Evolutionary conservation across 2,329 filamentous ascomycete genomes (phyloP), one percentile per base, ranked within the genome.

Genomic region (Lachnellula cervina): DNA sequence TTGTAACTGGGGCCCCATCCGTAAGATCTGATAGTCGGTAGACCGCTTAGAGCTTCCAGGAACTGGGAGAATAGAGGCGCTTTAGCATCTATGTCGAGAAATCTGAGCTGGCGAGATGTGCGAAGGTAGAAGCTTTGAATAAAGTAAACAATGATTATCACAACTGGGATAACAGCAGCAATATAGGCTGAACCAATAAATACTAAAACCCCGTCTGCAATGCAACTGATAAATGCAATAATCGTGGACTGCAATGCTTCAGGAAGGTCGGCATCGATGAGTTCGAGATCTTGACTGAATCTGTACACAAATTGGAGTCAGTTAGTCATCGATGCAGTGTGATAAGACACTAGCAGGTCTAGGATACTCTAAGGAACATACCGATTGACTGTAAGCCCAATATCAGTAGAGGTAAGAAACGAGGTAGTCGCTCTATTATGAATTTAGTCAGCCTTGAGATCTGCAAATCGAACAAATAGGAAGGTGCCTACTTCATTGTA

Each of bases 1-100:
- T 75, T 69, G 52, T 76, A 72, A 5, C 68, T 64, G 0, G 68
- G 59, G n/a, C 76, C 70, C 80, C 80, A 84, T 1, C 77, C 75
- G 57, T 82, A 84, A 1, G 81, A 78, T 9, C 81, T 75, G 25
- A 84, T 73, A 0, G 81, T 84, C 0, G 69, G 68, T 2, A 78
- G 62, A 1, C 77, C 77, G 35, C 69, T 69, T 2, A 78, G 66
- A n/a, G 71, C 72, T 60, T 78, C 76, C 5, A 70, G 67, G 54
- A 79, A 78, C 49, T 76, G 70, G 0, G 76, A 74, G 61, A 74
- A 78, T 0, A 79, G 62, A 2, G 76, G 77, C 1, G 73, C 70
- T 49, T 59, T 59, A 2, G 49, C 56, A 61, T 79, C 77, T 16
- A 79, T 65, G 43, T 79, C 76, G 40, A 79, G 62, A 38, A 75